Percentiles rank a stretch among this genome's conserved stretches.
These are phyloP conservation scores for Nothomitra cinnamomea DNA, from an alignment of 2,329 filamentous ascomycete species.

Conservation along the genomic window DNA sequence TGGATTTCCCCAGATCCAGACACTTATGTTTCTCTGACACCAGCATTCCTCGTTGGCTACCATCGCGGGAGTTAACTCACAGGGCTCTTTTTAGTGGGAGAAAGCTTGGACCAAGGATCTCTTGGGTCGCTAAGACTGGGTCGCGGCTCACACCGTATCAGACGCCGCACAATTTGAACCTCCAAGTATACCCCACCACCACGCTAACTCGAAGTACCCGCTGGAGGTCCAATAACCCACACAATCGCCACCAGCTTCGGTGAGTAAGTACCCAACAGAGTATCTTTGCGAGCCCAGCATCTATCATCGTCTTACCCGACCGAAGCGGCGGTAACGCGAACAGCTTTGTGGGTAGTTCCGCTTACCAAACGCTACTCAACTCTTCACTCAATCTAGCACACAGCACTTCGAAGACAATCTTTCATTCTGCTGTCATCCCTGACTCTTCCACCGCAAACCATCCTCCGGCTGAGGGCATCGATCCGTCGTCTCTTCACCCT, in stretches of 20 bases:
- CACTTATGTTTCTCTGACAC: too few relatives aligned
- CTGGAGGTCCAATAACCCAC: neutral
- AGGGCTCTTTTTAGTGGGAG: neutral
- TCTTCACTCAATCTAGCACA: neutral
- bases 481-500: neutral
- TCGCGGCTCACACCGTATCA: neutral
- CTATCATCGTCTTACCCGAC: neutral
- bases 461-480: neutral
- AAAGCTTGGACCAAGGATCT: slow-evolving; percentile 1
- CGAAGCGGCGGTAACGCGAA: neutral
- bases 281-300: neutral
- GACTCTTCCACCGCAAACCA: neutral
- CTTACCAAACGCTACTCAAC: neutral
- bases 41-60: neutral
- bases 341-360: neutral
- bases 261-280: neutral
- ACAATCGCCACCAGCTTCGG: neutral
- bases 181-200: slow-evolving; percentile 1
- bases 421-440: neutral
- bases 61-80: too few relatives aligned
- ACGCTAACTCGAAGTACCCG: neutral
- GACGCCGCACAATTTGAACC: neutral
- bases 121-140: neutral
- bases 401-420: neutral
- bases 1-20: too few relatives aligned